These are phyloP conservation scores for Berkeleyomyces basicola DNA, from an alignment of 2,329 filamentous ascomycete species.

Conservation along the genomic window DNA sequence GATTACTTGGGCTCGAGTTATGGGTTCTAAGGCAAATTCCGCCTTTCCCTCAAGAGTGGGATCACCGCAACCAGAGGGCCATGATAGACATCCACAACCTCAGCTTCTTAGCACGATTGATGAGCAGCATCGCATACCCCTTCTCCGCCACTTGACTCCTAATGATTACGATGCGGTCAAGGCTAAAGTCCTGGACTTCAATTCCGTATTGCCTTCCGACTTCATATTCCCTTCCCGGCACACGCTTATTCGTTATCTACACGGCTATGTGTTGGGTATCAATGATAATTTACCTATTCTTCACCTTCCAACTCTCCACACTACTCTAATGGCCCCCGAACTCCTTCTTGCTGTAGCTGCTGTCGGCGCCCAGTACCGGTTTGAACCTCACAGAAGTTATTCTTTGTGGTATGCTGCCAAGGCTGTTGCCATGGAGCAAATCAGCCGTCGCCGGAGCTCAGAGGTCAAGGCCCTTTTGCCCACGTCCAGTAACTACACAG, in stretches of 20 bases:
- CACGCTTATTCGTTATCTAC: slow-evolving; percentile 50
- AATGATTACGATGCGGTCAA: slow-evolving; percentile 39
- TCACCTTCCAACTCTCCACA: slow-evolving; percentile 48
- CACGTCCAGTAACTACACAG: slow-evolving; percentile 40
- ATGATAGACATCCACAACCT: slow-evolving; percentile 21
- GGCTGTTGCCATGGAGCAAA: slow-evolving; percentile 40
- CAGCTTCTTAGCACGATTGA: slow-evolving; percentile 17
- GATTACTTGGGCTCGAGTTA: slow-evolving; percentile 7
- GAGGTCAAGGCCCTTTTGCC: slow-evolving; percentile 40
- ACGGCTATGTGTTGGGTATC: slow-evolving; percentile 54
- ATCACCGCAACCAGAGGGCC: slow-evolving; percentile 36
- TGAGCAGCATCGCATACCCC: slow-evolving; percentile 21
- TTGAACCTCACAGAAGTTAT: slow-evolving; percentile 41
- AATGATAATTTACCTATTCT: slow-evolving; percentile 42
- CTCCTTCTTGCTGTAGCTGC: slow-evolving; percentile 50
- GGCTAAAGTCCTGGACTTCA: slow-evolving; percentile 44
- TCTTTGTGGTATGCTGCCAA: slow-evolving; percentile 45
- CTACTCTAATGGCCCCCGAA: slow-evolving; percentile 49
- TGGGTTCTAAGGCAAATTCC: slow-evolving; percentile 31
- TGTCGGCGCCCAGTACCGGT: slow-evolving; percentile 49
- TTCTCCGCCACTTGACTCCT: slow-evolving; percentile 32
- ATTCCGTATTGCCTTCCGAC: slow-evolving; percentile 39
- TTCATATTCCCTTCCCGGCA: slow-evolving; percentile 55
- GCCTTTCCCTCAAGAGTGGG: slow-evolving; percentile 38
- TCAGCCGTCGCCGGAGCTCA: slow-evolving; percentile 38